phyloP scores from a whole-genome alignment of 2,329 filamentous ascomycete species.

The Ilyonectria mors-panacis region DNA sequence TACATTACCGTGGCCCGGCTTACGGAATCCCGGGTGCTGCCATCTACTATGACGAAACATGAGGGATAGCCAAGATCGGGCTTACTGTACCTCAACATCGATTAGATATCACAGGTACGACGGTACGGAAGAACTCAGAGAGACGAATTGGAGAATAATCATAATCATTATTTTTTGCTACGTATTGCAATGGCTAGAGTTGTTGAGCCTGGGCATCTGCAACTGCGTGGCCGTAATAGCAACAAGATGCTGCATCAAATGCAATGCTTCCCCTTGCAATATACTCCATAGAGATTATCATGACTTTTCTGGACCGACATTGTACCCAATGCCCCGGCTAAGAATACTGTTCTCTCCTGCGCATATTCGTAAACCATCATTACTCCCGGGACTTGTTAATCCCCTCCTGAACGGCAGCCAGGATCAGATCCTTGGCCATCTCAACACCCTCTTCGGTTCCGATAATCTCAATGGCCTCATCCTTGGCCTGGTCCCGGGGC shows the following conservation, averaged over 20 bases:
- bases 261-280: constrained; percentile 32
- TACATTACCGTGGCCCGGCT: constrained; percentile 7
- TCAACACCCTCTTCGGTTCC: constrained; percentile 86
- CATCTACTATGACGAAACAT: not conserved
- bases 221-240: not conserved
- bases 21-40: constrained; percentile 7
- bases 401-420: constrained; percentile 83
- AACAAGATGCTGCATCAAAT: constrained; percentile 30
- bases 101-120: not conserved
- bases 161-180: constrained; percentile 34
- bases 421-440: constrained; percentile 88
- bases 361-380: constrained; percentile 11
- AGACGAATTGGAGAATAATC: constrained; percentile 6
- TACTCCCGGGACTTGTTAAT: constrained; percentile 54
- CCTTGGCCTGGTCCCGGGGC: constrained; percentile 80
- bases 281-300: constrained; percentile 33
- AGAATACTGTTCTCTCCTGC: not conserved
- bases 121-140: not conserved
- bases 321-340: constrained; percentile 14
- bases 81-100: not conserved
- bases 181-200: constrained; percentile 39
- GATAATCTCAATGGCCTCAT: constrained; percentile 91
- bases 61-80: not conserved
- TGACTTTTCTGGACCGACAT: constrained; percentile 20
- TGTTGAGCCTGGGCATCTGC: constrained; percentile 19